Percentiles rank a stretch among this genome's conserved stretches.
Conservation (phyloP, 441 rosid genomes). For the Adansonia gregorii region DNA sequence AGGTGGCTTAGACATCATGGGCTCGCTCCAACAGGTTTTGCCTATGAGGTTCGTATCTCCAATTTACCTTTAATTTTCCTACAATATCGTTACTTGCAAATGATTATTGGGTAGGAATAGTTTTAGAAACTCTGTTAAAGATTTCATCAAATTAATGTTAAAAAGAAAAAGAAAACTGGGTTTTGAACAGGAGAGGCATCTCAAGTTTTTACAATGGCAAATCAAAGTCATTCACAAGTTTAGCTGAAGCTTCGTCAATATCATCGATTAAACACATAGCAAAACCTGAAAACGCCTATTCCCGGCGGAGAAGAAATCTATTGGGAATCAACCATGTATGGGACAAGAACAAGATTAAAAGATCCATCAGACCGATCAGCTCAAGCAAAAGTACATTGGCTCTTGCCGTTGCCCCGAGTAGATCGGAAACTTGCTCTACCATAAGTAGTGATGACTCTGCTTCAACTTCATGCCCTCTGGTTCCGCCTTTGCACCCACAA, state of each 20-base stretch:
- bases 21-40: slow-evolving; percentile 66
- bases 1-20: slow-evolving; percentile 59
- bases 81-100: too few relatives aligned
- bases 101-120: too few relatives aligned
- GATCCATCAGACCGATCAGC: slow-evolving; percentile 51
- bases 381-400: slow-evolving; percentile 71
- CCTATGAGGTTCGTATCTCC: slow-evolving; percentile 58
- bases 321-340: slow-evolving; percentile 62
- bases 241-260: slow-evolving; percentile 51
- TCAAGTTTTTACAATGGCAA: slow-evolving; percentile 81
- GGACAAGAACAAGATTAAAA: slow-evolving; percentile 56
- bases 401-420: slow-evolving; percentile 71
- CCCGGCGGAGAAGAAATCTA: slow-evolving; percentile 54
- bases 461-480: slow-evolving; percentile 53
- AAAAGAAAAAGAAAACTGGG: slow-evolving; percentile 8
- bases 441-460: slow-evolving; percentile 58
- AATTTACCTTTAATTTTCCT: background rate
- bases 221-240: slow-evolving; percentile 75
- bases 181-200: slow-evolving; percentile 67
- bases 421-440: slow-evolving; percentile 59
- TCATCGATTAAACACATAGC: slow-evolving; percentile 60
- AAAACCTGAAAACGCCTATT: slow-evolving; percentile 74
- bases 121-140: background rate
- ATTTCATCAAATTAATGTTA: background rate
- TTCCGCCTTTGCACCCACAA: slow-evolving; percentile 73